Conservation (phyloP, 2,329 filamentous ascomycete genomes). For the Corniculantispora saksenae region DNA sequence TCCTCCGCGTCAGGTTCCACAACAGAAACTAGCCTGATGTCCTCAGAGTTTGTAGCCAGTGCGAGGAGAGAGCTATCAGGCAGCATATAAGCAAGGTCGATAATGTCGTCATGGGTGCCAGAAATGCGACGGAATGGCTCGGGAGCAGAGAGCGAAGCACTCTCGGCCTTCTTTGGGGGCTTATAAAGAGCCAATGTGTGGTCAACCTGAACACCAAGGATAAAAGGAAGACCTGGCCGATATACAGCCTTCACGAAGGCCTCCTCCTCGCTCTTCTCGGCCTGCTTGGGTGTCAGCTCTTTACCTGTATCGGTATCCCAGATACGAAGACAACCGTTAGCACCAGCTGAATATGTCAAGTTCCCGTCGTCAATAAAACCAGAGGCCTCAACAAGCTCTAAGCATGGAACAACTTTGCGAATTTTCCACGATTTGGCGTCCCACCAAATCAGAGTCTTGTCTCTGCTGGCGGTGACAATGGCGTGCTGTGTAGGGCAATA, state of each 20-base stretch:
- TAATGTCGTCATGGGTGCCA: slow-evolving; percentile 96
- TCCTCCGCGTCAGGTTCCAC: slow-evolving; percentile 36
- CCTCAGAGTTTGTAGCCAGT: slow-evolving; percentile 92
- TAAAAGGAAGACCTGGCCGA: slow-evolving; percentile 63
- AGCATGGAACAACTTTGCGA: slow-evolving; percentile 75
- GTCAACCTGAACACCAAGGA: slow-evolving; percentile 84
- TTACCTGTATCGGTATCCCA: slow-evolving; percentile 78
- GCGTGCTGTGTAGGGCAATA: slow-evolving; percentile 75
- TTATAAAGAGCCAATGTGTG: slow-evolving; percentile 80
- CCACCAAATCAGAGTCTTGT: slow-evolving; percentile 95
- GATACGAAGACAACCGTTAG: slow-evolving; percentile 77
- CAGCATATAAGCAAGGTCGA: slow-evolving; percentile 86
- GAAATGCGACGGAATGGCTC: slow-evolving; percentile 76
- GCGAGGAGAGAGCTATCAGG: slow-evolving; percentile 80
- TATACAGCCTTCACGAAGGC: slow-evolving; percentile 73
- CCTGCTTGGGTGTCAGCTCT: slow-evolving; percentile 77
- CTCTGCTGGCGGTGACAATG: slow-evolving; percentile 81
- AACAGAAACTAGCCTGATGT: slow-evolving; percentile 83
- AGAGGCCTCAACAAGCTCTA: slow-evolving; percentile 82
- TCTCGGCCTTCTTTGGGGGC: slow-evolving; percentile 42
- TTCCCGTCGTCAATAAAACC: slow-evolving; percentile 74
- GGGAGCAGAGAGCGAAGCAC: slow-evolving; percentile 38
- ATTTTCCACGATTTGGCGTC: slow-evolving; percentile 83
- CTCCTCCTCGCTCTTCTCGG: slow-evolving; percentile 59
- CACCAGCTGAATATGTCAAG: slow-evolving; percentile 80